Percentiles rank a stretch among this genome's conserved stretches.
Conservation (phyloP, 1,284 basidiomycete species). For the Ganoderma boninense region DNA sequence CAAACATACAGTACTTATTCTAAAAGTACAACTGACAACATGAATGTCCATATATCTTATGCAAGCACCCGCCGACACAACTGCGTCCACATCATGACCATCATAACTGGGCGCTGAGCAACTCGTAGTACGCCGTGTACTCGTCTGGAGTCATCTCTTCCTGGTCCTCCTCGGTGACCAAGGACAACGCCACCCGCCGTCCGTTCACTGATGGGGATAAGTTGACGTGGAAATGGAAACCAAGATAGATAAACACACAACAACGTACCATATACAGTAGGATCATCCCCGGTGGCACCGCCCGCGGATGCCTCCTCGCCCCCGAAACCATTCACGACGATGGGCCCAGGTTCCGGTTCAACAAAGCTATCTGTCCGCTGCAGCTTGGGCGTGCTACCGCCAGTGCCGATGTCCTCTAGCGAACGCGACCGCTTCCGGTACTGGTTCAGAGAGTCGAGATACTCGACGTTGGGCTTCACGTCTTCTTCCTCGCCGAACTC, state of each 20-base stretch:
- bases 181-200: constrained; percentile 70
- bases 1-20: constrained; percentile 8
- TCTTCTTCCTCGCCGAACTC: constrained; percentile 70
- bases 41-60: neutral
- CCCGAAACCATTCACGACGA: constrained; percentile 17
- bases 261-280: constrained; percentile 68
- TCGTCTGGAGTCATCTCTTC: constrained; percentile 87
- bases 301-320: constrained; percentile 32
- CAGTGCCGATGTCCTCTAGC: constrained; percentile 59
- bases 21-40: constrained; percentile 10
- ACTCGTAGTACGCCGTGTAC: constrained; percentile 80
- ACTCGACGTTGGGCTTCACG: constrained; percentile 67
- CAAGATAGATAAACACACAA: neutral
- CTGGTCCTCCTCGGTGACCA: constrained; percentile 83
- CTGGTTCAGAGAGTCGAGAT: constrained; percentile 72
- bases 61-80: neutral
- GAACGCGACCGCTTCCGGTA: constrained; percentile 77
- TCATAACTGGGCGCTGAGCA: constrained; percentile 41
- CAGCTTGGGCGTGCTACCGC: constrained; percentile 51
- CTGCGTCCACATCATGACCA: neutral
- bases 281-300: constrained; percentile 51
- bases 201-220: constrained; percentile 70
- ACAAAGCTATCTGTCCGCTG: constrained; percentile 48
- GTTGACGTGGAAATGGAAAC: too few relatives aligned
- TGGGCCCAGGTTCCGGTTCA: constrained; percentile 15